Evolutionary conservation across 352 stramenopile genomes (phyloP).

Genomic region (Pythium folliculosum): DNA sequence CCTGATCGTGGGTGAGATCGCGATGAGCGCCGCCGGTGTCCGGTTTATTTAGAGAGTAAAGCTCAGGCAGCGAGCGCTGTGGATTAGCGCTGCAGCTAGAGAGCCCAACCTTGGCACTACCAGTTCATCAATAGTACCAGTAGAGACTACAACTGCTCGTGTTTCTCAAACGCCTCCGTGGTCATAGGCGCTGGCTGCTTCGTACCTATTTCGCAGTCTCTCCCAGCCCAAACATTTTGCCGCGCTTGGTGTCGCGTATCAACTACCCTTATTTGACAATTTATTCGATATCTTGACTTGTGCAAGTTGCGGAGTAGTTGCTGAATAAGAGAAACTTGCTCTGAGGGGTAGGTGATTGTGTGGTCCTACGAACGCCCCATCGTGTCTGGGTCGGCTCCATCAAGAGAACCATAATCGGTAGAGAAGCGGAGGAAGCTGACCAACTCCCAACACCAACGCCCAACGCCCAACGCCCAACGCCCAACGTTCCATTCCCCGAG

Average conservation of each 20-base stretch:
- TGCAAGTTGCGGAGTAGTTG: neutral
- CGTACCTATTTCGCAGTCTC: constrained; percentile 3
- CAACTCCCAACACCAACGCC: neutral
- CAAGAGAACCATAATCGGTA: constrained; percentile 4
- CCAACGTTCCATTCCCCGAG: neutral
- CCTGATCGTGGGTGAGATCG: constrained; percentile 44
- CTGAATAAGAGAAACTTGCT: neutral
- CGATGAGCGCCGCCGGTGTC: constrained; percentile 19
- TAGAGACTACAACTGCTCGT: too few species aligned
- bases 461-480: neutral
- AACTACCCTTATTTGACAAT: neutral
- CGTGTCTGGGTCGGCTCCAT: constrained; percentile 10
- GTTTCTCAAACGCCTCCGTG: neutral
- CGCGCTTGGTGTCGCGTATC: neutral
- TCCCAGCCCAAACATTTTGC: constrained; percentile 1
- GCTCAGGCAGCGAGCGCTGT: too few species aligned
- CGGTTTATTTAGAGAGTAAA: constrained; percentile 4
- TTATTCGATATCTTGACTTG: neutral
- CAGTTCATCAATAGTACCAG: too few species aligned
- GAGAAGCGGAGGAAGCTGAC: constrained; percentile 1
- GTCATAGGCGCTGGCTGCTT: neutral
- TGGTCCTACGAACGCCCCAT: constrained; percentile 14
- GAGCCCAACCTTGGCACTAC: too few species aligned
- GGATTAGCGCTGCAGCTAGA: too few species aligned
- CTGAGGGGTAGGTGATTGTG: constrained; percentile 13